Evolutionary conservation across 371 early-diverging fungal genomes (phyloP).

Genomic region (Apophysomyces trapeziformis): DNA sequence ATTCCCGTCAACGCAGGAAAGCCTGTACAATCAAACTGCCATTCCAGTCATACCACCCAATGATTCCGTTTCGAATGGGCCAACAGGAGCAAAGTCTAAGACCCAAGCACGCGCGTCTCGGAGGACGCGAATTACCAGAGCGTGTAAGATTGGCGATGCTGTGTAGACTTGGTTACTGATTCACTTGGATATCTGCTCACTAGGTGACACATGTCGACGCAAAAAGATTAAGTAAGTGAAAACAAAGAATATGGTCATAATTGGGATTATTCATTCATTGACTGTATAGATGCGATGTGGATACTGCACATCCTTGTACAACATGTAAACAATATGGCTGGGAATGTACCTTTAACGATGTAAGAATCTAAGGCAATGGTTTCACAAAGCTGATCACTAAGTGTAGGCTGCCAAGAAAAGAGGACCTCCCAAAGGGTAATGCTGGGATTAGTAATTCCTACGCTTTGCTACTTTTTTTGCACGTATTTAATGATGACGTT

Average conservation of each 20-base stretch:
- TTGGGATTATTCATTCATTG: neutral
- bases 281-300: conserved; percentile 23
- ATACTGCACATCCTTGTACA: conserved; percentile 18
- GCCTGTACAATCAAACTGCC: neutral
- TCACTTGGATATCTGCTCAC: neutral
- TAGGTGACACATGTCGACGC: conserved; percentile 6
- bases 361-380: neutral
- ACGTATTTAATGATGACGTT: neutral
- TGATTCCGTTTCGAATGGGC: neutral
- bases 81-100: neutral
- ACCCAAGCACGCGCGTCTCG: neutral
- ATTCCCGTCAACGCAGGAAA: conserved; percentile 5
- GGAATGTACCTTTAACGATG: conserved; percentile 39
- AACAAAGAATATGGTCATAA: neutral
- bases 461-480: too few species aligned
- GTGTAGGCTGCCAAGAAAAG: conserved; percentile 45
- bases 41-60: neutral
- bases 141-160: neutral
- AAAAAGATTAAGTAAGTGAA: conserved; percentile 2
- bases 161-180: neutral
- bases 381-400: conserved; percentile 5
- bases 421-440: conserved; percentile 55
- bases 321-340: conserved; percentile 21
- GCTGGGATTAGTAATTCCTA: too few species aligned
- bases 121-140: neutral